A percentile compares a stretch with the other conserved stretches of the same genome.
Conservation (phyloP, 106 monocot species). For the Dioscorea dumetorum region DNA sequence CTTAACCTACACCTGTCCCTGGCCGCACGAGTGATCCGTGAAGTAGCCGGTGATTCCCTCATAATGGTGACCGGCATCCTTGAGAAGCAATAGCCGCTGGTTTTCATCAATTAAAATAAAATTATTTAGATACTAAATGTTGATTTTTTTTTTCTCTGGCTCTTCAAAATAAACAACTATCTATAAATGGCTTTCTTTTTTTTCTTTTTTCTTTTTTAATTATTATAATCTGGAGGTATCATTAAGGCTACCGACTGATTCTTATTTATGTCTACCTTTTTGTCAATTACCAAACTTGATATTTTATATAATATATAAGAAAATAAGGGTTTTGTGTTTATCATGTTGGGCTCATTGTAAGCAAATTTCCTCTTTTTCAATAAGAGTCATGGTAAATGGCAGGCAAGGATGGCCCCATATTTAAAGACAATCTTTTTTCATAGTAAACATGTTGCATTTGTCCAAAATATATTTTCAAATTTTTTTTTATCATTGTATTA, state of each 20-base stretch:
- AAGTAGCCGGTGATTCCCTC: too few species aligned
- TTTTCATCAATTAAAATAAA: background rate
- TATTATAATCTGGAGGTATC: background rate
- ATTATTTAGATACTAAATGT: background rate
- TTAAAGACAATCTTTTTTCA: background rate
- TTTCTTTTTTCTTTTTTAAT: background rate
- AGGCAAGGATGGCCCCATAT: background rate
- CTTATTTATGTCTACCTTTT: background rate
- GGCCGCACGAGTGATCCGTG: too few species aligned
- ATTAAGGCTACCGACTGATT: background rate
- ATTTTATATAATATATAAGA: background rate
- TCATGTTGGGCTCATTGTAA: background rate
- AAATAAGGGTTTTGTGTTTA: background rate
- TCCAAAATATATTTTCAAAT: too few species aligned
- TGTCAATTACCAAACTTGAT: background rate
- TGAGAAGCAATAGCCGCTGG: background rate
- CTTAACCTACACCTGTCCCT: background rate
- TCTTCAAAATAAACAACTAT: background rate
- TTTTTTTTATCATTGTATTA: too few species aligned
- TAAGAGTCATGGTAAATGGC: background rate
- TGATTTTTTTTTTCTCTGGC: background rate
- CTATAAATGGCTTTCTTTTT: background rate
- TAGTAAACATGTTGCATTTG: background rate
- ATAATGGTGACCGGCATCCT: background rate
- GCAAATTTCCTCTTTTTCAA: background rate